Conservation (phyloP, 208 protist genomes). For the Crithidia mellificae region DNA sequence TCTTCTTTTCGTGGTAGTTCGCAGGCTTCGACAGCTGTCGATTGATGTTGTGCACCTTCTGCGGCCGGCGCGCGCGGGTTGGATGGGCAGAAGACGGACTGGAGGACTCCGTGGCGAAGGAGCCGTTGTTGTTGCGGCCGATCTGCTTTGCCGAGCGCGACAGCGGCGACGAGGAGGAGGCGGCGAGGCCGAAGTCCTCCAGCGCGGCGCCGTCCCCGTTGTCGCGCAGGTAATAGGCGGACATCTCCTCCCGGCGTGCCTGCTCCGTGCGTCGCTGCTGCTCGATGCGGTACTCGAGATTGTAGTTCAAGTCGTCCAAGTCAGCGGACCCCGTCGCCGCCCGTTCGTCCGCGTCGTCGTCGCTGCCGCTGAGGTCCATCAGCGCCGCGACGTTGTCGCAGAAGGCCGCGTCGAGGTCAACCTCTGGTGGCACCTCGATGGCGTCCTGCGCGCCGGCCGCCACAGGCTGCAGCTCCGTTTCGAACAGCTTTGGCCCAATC, state of each 20-base stretch:
- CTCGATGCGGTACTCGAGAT: constrained; percentile 51
- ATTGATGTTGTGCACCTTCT: constrained; percentile 58
- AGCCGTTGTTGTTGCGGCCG: constrained; percentile 7
- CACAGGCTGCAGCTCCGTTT: constrained; percentile 53
- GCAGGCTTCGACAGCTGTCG: constrained; percentile 61
- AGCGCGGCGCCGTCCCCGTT: neutral
- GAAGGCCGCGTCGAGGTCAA: constrained; percentile 70
- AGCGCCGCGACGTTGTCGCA: constrained; percentile 53
- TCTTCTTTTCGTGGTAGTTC: constrained; percentile 39
- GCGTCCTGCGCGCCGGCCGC: constrained; percentile 65
- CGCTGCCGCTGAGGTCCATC: constrained; percentile 57
- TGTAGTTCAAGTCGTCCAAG: constrained; percentile 31
- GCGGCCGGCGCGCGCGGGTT: constrained; percentile 2
- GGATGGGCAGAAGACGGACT: constrained; percentile 6
- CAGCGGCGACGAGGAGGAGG: neutral
- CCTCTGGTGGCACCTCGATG: constrained; percentile 45
- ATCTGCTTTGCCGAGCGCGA: constrained; percentile 14
- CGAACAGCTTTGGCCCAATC: constrained; percentile 55
- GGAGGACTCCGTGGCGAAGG: neutral
- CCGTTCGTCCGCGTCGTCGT: constrained; percentile 35
- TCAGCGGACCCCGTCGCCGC: constrained; percentile 9
- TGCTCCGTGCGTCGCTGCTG: constrained; percentile 47
- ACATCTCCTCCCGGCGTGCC: constrained; percentile 57
- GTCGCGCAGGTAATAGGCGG: constrained; percentile 78
- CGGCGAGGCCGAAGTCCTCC: neutral